Evolutionary conservation across 1,139 yeast species (phyloP).

Genomic region (Meyerozyma smithsonii): DNA sequence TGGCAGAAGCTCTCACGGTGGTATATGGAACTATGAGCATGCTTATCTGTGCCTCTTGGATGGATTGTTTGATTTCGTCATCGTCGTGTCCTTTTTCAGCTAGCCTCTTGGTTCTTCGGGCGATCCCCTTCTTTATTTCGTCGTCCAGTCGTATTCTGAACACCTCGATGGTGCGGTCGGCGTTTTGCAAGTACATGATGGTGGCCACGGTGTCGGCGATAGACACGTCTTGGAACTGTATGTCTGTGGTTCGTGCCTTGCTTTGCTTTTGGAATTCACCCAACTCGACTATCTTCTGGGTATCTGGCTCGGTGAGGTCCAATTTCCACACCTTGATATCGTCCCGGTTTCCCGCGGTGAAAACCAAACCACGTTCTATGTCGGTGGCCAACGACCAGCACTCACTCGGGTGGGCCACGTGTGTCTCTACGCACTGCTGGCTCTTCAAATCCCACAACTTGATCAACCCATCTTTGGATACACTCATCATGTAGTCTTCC

Average conservation of each 20-base stretch:
- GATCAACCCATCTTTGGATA: slow-evolving; percentile 84
- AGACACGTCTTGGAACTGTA: slow-evolving; percentile 44
- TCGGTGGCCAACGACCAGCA: slow-evolving; percentile 77
- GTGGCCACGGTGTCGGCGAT: slow-evolving; percentile 19
- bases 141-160: slow-evolving; percentile 74
- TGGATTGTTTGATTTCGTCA: slow-evolving; percentile 54
- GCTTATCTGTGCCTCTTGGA: slow-evolving; percentile 51
- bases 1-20: slow-evolving; percentile 52
- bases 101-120: slow-evolving; percentile 76
- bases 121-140: slow-evolving; percentile 74
- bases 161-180: slow-evolving; percentile 77
- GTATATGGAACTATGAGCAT: slow-evolving; percentile 63
- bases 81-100: slow-evolving; percentile 60
- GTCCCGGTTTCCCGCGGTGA: slow-evolving; percentile 77
- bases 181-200: slow-evolving; percentile 66
- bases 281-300: slow-evolving; percentile 48
- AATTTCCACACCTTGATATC: slow-evolving; percentile 82
- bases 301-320: slow-evolving; percentile 50
- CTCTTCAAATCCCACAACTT: slow-evolving; percentile 90
- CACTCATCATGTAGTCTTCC: slow-evolving; percentile 70
- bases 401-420: slow-evolving; percentile 88
- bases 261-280: slow-evolving; percentile 78
- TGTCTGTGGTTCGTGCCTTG: slow-evolving; percentile 64
- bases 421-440: slow-evolving; percentile 91
- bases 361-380: slow-evolving; percentile 32